phyloP scores from a whole-genome alignment of 108 stramenopile species.

The Mediolabrus comicus region DNA sequence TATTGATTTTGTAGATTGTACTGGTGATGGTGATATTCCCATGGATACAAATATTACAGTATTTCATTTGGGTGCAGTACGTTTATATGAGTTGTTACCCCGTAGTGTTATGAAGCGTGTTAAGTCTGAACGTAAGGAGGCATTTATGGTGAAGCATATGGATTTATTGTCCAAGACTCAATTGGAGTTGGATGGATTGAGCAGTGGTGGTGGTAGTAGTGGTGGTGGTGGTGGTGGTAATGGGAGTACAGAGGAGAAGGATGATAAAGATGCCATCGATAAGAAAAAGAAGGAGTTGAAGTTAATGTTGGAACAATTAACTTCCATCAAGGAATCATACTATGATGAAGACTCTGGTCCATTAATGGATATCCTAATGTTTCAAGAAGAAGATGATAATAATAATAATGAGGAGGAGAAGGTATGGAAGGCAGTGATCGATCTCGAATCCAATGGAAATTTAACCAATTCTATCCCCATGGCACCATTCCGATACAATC shows the following conservation, averaged over 20 bases:
- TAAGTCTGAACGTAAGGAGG: slow-evolving; percentile 8
- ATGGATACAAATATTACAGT: slow-evolving; percentile 39
- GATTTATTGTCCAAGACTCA: slow-evolving; percentile 32
- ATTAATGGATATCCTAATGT: slow-evolving; percentile 74
- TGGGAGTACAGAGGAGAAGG: background rate
- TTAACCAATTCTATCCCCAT: slow-evolving; percentile 49
- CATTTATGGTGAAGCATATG: slow-evolving; percentile 17
- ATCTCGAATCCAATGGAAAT: slow-evolving; percentile 61
- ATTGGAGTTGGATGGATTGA: slow-evolving; percentile 33
- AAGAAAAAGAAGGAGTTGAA: slow-evolving; percentile 17
- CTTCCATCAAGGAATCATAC: slow-evolving; percentile 13
- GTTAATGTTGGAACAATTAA: slow-evolving; percentile 14
- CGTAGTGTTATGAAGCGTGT: background rate
- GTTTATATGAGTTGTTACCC: slow-evolving; percentile 18
- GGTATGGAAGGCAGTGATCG: slow-evolving; percentile 68
- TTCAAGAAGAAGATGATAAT: slow-evolving; percentile 41
- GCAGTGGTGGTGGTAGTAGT: background rate
- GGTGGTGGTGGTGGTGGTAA: background rate
- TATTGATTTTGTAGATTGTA: slow-evolving; percentile 87
- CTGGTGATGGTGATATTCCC: slow-evolving; percentile 89
- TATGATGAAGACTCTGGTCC: slow-evolving; percentile 77
- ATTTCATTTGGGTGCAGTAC: slow-evolving; percentile 22
- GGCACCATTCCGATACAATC: slow-evolving; percentile 57
- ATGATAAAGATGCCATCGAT: background rate
- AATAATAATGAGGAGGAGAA: too few species aligned